phyloP scores from a whole-genome alignment of 2,329 filamentous ascomycete species.

The Ceratocystis eucalypticola region DNA sequence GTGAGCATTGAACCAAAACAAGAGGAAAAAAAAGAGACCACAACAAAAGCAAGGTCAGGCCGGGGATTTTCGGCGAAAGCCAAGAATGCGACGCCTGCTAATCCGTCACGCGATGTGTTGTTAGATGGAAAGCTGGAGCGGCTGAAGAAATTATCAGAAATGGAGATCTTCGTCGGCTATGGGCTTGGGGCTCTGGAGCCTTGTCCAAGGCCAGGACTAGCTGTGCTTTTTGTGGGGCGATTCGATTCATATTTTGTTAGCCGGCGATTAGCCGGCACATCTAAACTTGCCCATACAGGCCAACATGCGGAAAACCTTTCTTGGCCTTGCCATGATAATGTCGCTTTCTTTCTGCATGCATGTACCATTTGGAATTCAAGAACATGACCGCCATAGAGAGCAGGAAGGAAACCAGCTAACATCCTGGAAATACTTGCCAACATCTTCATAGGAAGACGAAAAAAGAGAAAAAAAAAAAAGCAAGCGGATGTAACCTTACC shows the following conservation, averaged over 20 bases:
- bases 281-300: not conserved
- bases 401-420: not conserved
- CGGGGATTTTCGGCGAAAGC: not conserved
- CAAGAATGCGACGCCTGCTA: not conserved
- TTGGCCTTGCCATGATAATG: not conserved
- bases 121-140: constrained; percentile 8
- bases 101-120: not conserved
- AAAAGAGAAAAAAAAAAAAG: not conserved
- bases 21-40: not conserved
- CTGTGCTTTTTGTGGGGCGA: not conserved
- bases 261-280: not conserved
- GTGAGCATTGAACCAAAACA: not conserved
- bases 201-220: not conserved
- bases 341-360: not conserved
- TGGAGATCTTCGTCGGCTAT: constrained; percentile 2
- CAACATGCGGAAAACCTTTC: not conserved
- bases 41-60: not conserved
- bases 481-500: not conserved
- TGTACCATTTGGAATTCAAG: not conserved
- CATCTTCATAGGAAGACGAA: too few relatives aligned
- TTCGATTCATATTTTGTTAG: not conserved
- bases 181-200: not conserved
- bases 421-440: not conserved
- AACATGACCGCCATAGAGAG: not conserved
- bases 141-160: constrained; percentile 7